Evolutionary conservation across 805 yeast genomes (phyloP), one percentile per base, ranked within the genome.

Genomic region (Candida corydali): DNA sequence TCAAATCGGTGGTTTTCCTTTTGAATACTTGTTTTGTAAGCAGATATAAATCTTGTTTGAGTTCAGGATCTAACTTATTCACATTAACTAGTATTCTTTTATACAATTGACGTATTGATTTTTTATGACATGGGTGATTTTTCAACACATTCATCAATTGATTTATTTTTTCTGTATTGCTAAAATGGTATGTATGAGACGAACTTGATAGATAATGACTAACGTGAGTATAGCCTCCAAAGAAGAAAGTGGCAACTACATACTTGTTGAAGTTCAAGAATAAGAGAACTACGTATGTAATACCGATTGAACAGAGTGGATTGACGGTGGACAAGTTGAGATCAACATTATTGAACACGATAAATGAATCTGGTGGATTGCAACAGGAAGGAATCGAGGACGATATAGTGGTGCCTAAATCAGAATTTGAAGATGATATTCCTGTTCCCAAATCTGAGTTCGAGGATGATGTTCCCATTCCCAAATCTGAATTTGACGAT

Each of bases 361-460:
- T 78, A 17, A 65, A 69, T 38, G 43, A 55, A 2, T 61, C 76
- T 0, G 82, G 82, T 2, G 82, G 82, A 0, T 48, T 73, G 19
- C 55, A 49, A 4, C 58, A 49, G 9, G 59, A 38, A 2, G 53
- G 29, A 14, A 45, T 43, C n/a, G 58, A 50, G 4, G 57, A 48
- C 14, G 55, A 55, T 34, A 61, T 55, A 4, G 67, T 57, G 10
- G 59, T 65, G 3, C 70, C 69, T 12, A 57, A 69, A 17, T 69
- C 75, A 1, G 65, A 60, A 17, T 48, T 36, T 34, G 61, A 55
- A 5, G 68, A 61, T 8, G 55, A 51, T 4, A 59, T 50, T 8
- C 41, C 27, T 1, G 50, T 41, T 6, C 44, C 43, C 6, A 29
- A 46, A 38, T 32, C 38, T n/a, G 43, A 41, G 26, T 25, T 17